A percentile compares a stretch with the other conserved stretches of the same genome.
Conservation (phyloP, 2,329 filamentous ascomycete genomes). For the Diaporthe sp. region DNA sequence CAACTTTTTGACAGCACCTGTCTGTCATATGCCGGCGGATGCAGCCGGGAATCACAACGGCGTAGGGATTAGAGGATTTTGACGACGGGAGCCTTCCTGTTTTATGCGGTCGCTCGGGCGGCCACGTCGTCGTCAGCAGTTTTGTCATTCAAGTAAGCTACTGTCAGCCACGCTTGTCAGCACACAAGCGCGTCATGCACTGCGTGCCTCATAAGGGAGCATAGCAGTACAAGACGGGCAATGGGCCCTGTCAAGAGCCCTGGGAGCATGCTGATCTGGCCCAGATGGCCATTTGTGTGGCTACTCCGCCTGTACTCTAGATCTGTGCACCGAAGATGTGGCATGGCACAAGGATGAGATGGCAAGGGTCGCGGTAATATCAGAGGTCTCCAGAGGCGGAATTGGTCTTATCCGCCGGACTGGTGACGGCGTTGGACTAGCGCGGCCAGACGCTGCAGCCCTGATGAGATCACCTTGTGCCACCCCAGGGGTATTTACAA, state of each 20-base stretch:
- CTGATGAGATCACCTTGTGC: constrained; percentile 7
- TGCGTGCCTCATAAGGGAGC: not conserved
- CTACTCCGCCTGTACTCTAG: not conserved
- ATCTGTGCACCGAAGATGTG: not conserved
- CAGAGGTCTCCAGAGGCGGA: not conserved
- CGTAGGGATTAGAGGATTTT: not conserved
- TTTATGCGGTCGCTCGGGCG: not conserved
- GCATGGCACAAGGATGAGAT: not conserved
- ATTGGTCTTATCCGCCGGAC: not conserved
- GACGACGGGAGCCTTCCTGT: not conserved
- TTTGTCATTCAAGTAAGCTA: not conserved
- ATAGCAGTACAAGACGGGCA: not conserved
- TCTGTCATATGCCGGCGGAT: not conserved
- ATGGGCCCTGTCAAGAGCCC: not conserved
- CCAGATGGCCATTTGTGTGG: not conserved
- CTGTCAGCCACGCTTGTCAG: constrained; percentile 16
- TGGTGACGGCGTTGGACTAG: constrained; percentile 18
- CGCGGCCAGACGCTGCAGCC: not conserved
- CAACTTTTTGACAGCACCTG: not conserved
- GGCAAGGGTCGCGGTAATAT: not conserved
- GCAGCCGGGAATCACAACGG: not conserved
- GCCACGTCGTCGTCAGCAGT: not conserved
- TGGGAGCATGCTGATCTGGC: not conserved
- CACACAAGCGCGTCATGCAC: not conserved
- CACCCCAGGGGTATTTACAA: not conserved